Conservation (phyloP, 1,284 basidiomycete species). For the Hemileia vastatrix region DNA sequence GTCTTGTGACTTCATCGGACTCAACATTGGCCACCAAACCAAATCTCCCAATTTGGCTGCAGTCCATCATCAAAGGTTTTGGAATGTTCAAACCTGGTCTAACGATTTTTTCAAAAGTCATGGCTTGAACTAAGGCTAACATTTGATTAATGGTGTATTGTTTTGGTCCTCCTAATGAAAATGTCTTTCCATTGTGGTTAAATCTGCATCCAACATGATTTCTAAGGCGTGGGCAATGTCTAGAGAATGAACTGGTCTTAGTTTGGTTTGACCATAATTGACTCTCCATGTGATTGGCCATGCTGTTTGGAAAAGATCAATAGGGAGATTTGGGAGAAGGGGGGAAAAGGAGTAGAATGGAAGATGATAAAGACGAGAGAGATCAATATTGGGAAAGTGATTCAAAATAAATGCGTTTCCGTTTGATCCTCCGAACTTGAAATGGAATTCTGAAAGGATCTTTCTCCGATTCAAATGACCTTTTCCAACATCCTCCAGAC, state of each 20-base stretch:
- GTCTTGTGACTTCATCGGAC: conserved; percentile 80
- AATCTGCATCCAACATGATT: conserved; percentile 60
- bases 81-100: conserved; percentile 70
- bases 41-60: conserved; percentile 61
- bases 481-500: neutral
- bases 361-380: conserved; percentile 25
- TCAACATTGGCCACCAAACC: conserved; percentile 88
- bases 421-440: neutral
- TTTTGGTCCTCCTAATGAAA: conserved; percentile 79
- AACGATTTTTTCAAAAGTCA: conserved; percentile 63
- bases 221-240: conserved; percentile 86
- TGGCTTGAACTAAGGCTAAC: conserved; percentile 64
- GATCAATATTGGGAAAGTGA: conserved; percentile 11
- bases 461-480: neutral
- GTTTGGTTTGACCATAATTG: conserved; percentile 74
- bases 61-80: conserved; percentile 58
- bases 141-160: conserved; percentile 76
- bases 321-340: too few species aligned
- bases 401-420: neutral
- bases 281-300: conserved; percentile 91
- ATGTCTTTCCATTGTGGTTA: conserved; percentile 56
- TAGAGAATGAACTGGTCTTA: conserved; percentile 83
- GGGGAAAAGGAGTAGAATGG: too few species aligned
- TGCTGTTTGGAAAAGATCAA: too few species aligned
- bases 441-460: neutral